phyloP scores from a whole-genome alignment of 768 basidiomycete species.

The Cantharellus anzutake region DNA sequence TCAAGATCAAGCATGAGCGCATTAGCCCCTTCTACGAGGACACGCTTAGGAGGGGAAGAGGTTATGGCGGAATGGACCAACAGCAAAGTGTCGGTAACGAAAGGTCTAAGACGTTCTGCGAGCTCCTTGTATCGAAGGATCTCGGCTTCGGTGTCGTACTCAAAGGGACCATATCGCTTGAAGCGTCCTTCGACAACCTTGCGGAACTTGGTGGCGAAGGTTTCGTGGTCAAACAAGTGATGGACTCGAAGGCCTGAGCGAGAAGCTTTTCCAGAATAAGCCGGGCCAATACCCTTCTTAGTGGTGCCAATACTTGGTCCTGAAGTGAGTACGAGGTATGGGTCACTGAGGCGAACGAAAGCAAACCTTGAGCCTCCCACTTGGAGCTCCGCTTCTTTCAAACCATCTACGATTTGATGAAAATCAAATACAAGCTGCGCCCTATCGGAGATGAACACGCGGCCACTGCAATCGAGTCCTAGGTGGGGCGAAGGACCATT shows the following conservation, averaged over 20 bases:
- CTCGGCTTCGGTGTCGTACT: constrained; percentile 96
- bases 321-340: background rate
- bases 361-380: constrained; percentile 54
- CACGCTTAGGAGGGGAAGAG: constrained; percentile 36
- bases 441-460: constrained; percentile 86
- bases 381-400: constrained; percentile 84
- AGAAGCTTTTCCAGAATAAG: constrained; percentile 94
- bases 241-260: constrained; percentile 91
- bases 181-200: constrained; percentile 91
- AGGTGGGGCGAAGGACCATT: background rate
- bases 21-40: constrained; percentile 95
- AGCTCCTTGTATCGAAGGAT: constrained; percentile 83
- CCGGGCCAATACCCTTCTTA: constrained; percentile 94
- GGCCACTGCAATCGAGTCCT: constrained; percentile 74
- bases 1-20: constrained; percentile 98
- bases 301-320: constrained; percentile 79
- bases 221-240: constrained; percentile 76
- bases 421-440: constrained; percentile 98
- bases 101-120: constrained; percentile 68
- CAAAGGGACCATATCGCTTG: constrained; percentile 95
- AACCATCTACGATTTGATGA: constrained; percentile 96
- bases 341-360: constrained; percentile 4
- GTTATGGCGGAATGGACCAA: constrained; percentile 66
- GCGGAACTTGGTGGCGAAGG: constrained; percentile 83
- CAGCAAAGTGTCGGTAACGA: constrained; percentile 72